Evolutionary conservation across 2,329 filamentous ascomycete genomes (phyloP).

Genomic region (Bipolaris gigantea): DNA sequence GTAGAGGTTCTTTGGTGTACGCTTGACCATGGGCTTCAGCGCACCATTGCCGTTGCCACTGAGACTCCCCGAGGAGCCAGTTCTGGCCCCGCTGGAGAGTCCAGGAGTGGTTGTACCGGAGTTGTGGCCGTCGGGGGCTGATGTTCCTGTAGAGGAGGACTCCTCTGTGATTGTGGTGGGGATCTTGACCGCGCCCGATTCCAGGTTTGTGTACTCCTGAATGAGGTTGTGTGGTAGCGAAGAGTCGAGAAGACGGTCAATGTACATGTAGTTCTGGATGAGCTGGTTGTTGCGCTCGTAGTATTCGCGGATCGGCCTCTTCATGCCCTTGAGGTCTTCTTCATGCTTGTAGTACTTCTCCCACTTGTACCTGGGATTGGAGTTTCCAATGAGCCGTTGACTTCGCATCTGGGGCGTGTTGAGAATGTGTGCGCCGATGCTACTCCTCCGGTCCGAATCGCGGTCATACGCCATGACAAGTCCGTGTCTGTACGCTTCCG

Average conservation of each 20-base stretch:
- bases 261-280: slow-evolving; percentile 90
- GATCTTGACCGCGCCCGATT: slow-evolving; percentile 61
- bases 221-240: slow-evolving; percentile 89
- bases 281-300: slow-evolving; percentile 88
- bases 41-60: slow-evolving; percentile 37
- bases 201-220: slow-evolving; percentile 78
- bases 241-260: slow-evolving; percentile 86
- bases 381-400: slow-evolving; percentile 85
- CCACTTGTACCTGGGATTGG: slow-evolving; percentile 83
- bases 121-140: slow-evolving; percentile 18
- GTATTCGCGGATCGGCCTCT: slow-evolving; percentile 75
- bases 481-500: slow-evolving; percentile 32
- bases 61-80: slow-evolving; percentile 9
- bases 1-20: slow-evolving; percentile 83
- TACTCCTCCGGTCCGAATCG: slow-evolving; percentile 45
- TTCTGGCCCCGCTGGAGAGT: slow-evolving; percentile 16
- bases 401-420: slow-evolving; percentile 71
- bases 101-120: slow-evolving; percentile 18
- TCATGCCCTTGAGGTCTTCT: slow-evolving; percentile 71
- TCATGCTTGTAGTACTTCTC: slow-evolving; percentile 83
- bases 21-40: slow-evolving; percentile 38
- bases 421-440: slow-evolving; percentile 48
- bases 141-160: slow-evolving; percentile 36
- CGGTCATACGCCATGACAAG: slow-evolving; percentile 40
- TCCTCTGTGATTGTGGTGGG: slow-evolving; percentile 79